Percentiles rank a stretch among this genome's conserved stretches.
phyloP scores from a whole-genome alignment of 768 basidiomycete species.

The Suillus subalutaceus region DNA sequence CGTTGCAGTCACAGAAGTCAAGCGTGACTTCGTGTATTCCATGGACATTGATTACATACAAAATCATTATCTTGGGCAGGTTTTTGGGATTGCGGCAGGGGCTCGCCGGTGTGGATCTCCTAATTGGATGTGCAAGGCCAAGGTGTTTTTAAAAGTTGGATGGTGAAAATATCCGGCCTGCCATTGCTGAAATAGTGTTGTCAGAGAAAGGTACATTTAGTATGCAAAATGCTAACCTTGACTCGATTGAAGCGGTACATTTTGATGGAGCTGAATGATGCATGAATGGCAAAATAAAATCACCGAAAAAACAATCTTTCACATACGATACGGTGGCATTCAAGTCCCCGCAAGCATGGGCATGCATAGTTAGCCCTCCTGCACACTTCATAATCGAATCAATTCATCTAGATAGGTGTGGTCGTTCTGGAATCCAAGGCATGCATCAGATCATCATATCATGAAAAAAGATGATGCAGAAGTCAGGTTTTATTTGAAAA shows the following conservation, averaged over 20 bases:
- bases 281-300: constrained; percentile 13
- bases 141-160: constrained; percentile 17
- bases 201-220: not conserved
- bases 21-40: constrained; percentile 23
- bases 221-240: constrained; percentile 13
- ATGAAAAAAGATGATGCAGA: not conserved
- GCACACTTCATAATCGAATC: constrained; percentile 11
- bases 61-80: constrained; percentile 13
- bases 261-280: constrained; percentile 7
- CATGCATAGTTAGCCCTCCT: not conserved
- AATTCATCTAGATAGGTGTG: constrained; percentile 9
- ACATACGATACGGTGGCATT: constrained; percentile 5
- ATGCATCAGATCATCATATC: not conserved
- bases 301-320: constrained; percentile 16
- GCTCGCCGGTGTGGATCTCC: constrained; percentile 19
- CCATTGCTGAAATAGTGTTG: constrained; percentile 20
- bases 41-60: constrained; percentile 10
- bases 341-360: constrained; percentile 4
- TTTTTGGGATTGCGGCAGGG: constrained; percentile 9
- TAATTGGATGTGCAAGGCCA: constrained; percentile 26
- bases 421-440: constrained; percentile 1
- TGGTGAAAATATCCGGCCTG: constrained; percentile 17
- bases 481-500: not conserved
- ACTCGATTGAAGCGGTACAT: constrained; percentile 20
- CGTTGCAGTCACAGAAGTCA: constrained; percentile 25